phyloP scores from a whole-genome alignment of 1,284 basidiomycete genomes.

The Tilletia setariae region DNA sequence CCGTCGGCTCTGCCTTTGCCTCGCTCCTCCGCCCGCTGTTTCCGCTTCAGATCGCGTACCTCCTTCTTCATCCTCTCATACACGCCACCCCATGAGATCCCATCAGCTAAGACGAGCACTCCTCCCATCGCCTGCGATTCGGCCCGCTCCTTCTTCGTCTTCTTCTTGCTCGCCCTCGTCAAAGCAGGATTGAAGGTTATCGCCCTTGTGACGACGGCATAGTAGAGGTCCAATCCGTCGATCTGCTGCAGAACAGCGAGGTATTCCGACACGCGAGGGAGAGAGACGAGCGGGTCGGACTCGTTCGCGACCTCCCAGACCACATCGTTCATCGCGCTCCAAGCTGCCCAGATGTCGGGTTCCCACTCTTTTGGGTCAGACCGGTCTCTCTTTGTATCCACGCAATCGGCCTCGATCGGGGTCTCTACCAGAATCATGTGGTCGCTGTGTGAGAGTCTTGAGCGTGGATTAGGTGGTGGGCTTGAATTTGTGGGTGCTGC shows the following conservation, averaged over 20 bases:
- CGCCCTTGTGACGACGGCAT: conserved; percentile 26
- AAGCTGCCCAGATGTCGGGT: conserved; percentile 18
- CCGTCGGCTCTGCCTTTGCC: conserved; percentile 5
- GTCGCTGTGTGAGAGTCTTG: neutral
- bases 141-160: neutral
- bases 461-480: neutral
- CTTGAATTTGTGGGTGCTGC: neutral
- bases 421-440: conserved; percentile 1
- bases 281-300: conserved; percentile 23
- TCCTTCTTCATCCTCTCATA: conserved; percentile 21
- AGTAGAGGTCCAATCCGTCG: conserved; percentile 31
- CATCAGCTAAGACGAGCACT: too few relatives aligned
- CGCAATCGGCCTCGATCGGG: conserved; percentile 11
- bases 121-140: neutral
- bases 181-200: conserved; percentile 1
- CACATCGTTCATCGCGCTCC: conserved; percentile 23
- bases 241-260: conserved; percentile 12
- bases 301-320: conserved; percentile 23
- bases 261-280: conserved; percentile 20
- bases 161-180: conserved; percentile 7
- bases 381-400: neutral
- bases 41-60: neutral
- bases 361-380: conserved; percentile 5
- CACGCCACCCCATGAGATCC: neutral
- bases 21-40: neutral